Evolutionary conservation across 768 basidiomycete genomes (phyloP), one percentile per base, ranked within the genome.

Genomic region (Russula sp.): DNA sequence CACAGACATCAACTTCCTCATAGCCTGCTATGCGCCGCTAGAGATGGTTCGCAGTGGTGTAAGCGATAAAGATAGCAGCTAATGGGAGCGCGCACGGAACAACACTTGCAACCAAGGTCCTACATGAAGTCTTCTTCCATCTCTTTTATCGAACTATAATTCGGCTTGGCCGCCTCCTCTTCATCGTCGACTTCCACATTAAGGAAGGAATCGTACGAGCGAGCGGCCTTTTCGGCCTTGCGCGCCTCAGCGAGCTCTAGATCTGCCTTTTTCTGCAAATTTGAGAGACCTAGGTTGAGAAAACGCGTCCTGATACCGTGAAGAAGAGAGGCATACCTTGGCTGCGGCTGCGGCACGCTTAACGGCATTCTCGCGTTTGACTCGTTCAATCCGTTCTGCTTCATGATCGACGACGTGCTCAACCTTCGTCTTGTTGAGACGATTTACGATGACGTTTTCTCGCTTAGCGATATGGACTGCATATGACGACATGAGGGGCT

Each of bases 111-210:
- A 49, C 20, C 3, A 50, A 54, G 36, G 20, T 4, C 51, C 69
- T 67, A 93, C 89, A 94, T 94, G 73, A 94, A 94, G 73, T 94
- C 92, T 55, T 94, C 91, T 73, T 92, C 90, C 71, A 92, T 77
- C 70, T 91, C 92, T 68, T 83, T 81, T 14, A 84, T 89, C 3
- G 85, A 86, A 74, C 84, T 83, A 67, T 77, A 76, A 26, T 78
- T 64, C 77, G 36, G 76, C 73, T 59, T 75, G 71, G 72, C 73
- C 46, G 71, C 75, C n/a, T 78, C 77, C 22, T 77, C 79, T 13
- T 85, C 83, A 30, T 85, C 85, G 61, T 81, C 82, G 42, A 72
- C 74, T 51, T 85, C 84, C 2, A 79, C 87, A 28, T 81, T 81
- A 76, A 89, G 92, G 57, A 98, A 76, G 0, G 81, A 78, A 73